Conservation (phyloP, 2,329 filamentous ascomycete genomes). For the Scorias spongiosa region DNA sequence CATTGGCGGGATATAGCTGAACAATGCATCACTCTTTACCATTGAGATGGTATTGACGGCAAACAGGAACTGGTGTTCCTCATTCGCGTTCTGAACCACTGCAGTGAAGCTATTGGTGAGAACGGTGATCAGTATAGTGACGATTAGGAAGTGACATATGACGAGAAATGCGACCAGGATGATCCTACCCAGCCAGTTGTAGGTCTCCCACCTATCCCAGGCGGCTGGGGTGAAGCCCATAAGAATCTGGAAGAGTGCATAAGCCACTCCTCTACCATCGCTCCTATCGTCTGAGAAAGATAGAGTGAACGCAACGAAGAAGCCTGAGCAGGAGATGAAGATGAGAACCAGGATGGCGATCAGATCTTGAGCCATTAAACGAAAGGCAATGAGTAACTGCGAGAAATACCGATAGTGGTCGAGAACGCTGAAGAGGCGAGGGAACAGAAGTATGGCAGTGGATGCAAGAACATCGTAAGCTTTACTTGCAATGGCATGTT, state of each 20-base stretch:
- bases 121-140: constrained; percentile 91
- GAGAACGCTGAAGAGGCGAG: constrained; percentile 78
- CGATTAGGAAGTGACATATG: constrained; percentile 87
- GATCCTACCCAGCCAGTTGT: constrained; percentile 62
- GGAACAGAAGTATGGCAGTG: constrained; percentile 77
- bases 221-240: constrained; percentile 95
- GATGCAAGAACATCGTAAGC: constrained; percentile 90
- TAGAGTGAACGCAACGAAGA: constrained; percentile 86
- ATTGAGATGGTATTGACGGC: constrained; percentile 95
- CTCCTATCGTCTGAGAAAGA: constrained; percentile 57
- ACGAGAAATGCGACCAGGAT: constrained; percentile 74
- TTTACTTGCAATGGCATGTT: constrained; percentile 59
- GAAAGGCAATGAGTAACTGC: constrained; percentile 82
- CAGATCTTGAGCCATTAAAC: constrained; percentile 83
- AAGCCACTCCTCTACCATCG: constrained; percentile 61
- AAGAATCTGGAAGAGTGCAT: constrained; percentile 79
- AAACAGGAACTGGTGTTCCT: constrained; percentile 85
- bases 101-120: constrained; percentile 92
- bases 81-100: constrained; percentile 81
- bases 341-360: constrained; percentile 73
- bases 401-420: constrained; percentile 96
- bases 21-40: constrained; percentile 94
- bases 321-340: constrained; percentile 78
- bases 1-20: constrained; percentile 81
- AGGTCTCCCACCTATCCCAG: constrained; percentile 76